Evolutionary conservation across 176 grass and related monocot genomes (phyloP).

Genomic region (Oryza nivara): DNA sequence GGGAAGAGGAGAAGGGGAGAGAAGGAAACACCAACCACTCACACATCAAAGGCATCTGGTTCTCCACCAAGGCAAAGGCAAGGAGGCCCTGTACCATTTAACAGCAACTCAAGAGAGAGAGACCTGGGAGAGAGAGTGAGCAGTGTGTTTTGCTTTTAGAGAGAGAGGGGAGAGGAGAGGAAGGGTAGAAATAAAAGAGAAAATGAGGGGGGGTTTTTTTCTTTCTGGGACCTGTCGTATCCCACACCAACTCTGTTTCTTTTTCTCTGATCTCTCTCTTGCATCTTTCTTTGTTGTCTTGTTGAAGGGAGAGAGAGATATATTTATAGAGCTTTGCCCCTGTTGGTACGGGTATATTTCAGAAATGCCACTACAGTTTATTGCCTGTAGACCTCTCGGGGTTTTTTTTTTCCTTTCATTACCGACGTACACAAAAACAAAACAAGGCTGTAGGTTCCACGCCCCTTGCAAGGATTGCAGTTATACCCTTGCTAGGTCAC

Average conservation of each 20-base stretch:
- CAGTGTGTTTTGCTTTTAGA: slow-evolving; percentile 27
- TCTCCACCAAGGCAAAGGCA: slow-evolving; percentile 83
- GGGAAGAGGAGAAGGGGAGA: slow-evolving; percentile 11
- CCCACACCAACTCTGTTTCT: slow-evolving; percentile 56
- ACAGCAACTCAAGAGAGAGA: slow-evolving; percentile 59
- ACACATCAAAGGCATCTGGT: slow-evolving; percentile 88
- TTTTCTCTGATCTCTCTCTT: slow-evolving; percentile 28
- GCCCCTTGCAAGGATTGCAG: too few relatives aligned
- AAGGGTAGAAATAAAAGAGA: not conserved
- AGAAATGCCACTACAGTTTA: slow-evolving; percentile 9
- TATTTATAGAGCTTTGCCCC: not conserved
- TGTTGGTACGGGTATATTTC: slow-evolving; percentile 10
- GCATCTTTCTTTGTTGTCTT: slow-evolving; percentile 5
- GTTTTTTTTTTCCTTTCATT: not conserved
- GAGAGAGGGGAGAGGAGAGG: slow-evolving; percentile 11
- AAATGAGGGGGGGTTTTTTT: slow-evolving; percentile 32
- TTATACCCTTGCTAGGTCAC: not conserved
- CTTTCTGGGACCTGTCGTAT: slow-evolving; percentile 65
- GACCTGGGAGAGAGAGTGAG: slow-evolving; percentile 29
- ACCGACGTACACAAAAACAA: too few relatives aligned
- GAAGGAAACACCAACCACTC: slow-evolving; percentile 82
- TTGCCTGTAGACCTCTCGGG: not conserved
- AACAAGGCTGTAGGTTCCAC: too few relatives aligned
- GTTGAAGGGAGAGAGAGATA: not conserved
- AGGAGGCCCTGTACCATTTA: slow-evolving; percentile 58